phyloP scores from a whole-genome alignment of 1,284 basidiomycete species.

The Puccinia polysora region DNA sequence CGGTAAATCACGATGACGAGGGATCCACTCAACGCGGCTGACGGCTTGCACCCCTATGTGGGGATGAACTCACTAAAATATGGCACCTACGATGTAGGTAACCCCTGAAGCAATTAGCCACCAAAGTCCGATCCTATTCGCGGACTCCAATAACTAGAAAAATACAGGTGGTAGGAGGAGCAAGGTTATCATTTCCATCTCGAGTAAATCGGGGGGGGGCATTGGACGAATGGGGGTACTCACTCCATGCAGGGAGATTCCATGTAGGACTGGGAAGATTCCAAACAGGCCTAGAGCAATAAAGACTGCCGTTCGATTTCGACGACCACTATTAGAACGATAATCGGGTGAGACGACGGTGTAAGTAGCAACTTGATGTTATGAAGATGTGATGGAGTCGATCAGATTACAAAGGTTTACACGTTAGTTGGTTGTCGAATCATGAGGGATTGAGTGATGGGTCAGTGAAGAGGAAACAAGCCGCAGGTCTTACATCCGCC shows the following conservation, averaged over 20 bases:
- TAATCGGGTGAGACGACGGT: slow-evolving; percentile 76
- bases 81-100: slow-evolving; percentile 69
- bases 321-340: slow-evolving; percentile 67
- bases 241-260: slow-evolving; percentile 57
- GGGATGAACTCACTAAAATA: slow-evolving; percentile 59
- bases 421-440: neutral
- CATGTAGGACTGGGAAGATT: slow-evolving; percentile 67
- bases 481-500: slow-evolving; percentile 61
- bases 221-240: neutral
- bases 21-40: neutral
- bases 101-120: slow-evolving; percentile 66
- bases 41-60: neutral
- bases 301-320: slow-evolving; percentile 73
- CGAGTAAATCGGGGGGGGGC: neutral
- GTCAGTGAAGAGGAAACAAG: neutral
- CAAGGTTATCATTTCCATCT: neutral
- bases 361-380: slow-evolving; percentile 68
- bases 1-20: slow-evolving; percentile 31
- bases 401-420: slow-evolving; percentile 42
- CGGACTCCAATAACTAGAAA: slow-evolving; percentile 60
- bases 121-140: slow-evolving; percentile 64
- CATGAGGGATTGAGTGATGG: neutral
- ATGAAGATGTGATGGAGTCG: no score
- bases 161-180: neutral
- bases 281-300: slow-evolving; percentile 71